phyloP scores from a whole-genome alignment of 1,284 basidiomycete species.

The Moesziomyces parantarcticus region DNA sequence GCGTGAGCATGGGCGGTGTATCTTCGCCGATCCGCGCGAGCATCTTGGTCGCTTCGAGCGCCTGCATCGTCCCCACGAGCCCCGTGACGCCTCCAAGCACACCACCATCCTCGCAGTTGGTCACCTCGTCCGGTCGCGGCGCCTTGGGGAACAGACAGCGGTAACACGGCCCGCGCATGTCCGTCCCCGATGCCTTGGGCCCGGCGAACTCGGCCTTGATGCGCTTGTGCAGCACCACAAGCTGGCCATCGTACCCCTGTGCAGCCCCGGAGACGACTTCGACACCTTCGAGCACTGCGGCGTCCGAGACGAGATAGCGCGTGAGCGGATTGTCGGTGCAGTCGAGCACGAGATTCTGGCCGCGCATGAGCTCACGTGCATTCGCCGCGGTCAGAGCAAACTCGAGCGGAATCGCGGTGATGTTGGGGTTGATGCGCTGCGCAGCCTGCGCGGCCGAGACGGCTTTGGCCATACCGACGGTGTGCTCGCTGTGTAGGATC shows the following conservation, averaged over 20 bases:
- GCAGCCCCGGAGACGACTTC: conserved; percentile 93
- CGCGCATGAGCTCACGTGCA: conserved; percentile 41
- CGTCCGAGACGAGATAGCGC: conserved; percentile 93
- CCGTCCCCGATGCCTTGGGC: conserved; percentile 4
- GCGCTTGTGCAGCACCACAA: conserved; percentile 69
- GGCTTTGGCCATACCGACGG: conserved; percentile 85
- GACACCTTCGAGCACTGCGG: conserved; percentile 78
- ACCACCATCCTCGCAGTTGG: conserved; percentile 87
- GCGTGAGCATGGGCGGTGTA: conserved; percentile 73
- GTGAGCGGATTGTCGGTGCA: conserved; percentile 94
- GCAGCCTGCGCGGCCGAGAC: conserved; percentile 76
- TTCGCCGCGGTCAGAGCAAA: conserved; percentile 46
- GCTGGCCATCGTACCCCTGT: conserved; percentile 88
- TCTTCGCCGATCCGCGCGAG: conserved; percentile 56
- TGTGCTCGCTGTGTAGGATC: conserved; percentile 83
- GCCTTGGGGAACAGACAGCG: conserved; percentile 85
- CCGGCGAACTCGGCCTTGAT: conserved; percentile 31
- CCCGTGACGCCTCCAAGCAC: conserved; percentile 91
- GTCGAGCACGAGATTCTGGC: conserved; percentile 81
- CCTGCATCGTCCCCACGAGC: conserved; percentile 89
- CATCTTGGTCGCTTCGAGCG: conserved; percentile 83
- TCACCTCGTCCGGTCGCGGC: conserved; percentile 61
- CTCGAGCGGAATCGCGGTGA: conserved; percentile 38
- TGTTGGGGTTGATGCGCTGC: conserved; percentile 56
- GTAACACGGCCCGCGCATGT: conserved; percentile 82